phyloP scores from a whole-genome alignment of 805 yeast genomes.

The Maudiozyma turicensis region DNA sequence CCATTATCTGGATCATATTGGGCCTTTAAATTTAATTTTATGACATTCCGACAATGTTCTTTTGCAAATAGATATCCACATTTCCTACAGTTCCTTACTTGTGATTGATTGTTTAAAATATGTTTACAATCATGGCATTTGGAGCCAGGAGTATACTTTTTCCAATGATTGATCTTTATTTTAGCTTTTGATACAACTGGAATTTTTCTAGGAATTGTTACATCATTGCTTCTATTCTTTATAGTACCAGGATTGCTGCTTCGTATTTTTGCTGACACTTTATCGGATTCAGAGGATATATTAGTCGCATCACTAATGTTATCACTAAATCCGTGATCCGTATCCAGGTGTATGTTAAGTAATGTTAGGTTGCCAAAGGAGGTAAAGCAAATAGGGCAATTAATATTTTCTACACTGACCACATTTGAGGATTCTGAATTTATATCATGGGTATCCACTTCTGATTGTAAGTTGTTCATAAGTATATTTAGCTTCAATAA shows the following conservation, averaged over 20 bases:
- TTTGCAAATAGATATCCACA: constrained; percentile 70
- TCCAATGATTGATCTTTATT: constrained; percentile 30
- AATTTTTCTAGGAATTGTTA: not conserved
- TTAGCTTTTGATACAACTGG: not conserved
- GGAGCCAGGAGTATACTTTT: constrained; percentile 5
- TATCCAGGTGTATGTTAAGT: constrained; percentile 65
- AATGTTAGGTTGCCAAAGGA: constrained; percentile 43
- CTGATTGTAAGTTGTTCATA: not conserved
- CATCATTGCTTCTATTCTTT: not conserved
- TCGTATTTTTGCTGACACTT: not conserved
- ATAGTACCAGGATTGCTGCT: not conserved
- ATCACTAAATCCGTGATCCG: constrained; percentile 40
- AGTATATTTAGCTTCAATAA: too few species aligned
- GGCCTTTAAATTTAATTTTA: constrained; percentile 41
- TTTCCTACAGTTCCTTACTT: constrained; percentile 53
- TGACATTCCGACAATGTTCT: constrained; percentile 46
- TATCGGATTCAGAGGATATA: too few species aligned
- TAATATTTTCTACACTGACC: constrained; percentile 1
- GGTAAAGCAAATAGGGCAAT: constrained; percentile 67
- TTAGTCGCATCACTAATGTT: not conserved
- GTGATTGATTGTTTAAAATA: constrained; percentile 45
- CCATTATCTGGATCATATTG: constrained; percentile 41
- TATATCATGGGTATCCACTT: not conserved
- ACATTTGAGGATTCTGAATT: not conserved
- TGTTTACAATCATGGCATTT: constrained; percentile 33